These are phyloP conservation scores for Buxus sempervirens DNA, from an alignment of 164 flowering plant species.

Conservation along the genomic window DNA sequence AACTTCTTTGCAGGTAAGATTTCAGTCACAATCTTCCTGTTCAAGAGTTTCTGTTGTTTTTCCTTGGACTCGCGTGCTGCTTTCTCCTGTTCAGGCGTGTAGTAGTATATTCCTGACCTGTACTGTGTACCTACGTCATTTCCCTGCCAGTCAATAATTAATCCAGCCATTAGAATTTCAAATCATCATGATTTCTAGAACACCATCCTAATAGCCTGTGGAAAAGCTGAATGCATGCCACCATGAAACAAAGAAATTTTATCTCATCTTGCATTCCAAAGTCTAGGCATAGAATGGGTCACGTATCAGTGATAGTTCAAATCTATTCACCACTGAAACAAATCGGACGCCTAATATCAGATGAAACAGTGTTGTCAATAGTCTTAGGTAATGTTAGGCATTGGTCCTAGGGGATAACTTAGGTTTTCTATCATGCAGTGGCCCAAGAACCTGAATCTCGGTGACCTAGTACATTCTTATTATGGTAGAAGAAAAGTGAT, in stretches of 20 bases:
- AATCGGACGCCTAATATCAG: no score
- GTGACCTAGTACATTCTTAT: no score
- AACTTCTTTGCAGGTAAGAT: slow-evolving; percentile 89
- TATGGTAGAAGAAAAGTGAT: no score
- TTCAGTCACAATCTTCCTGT: slow-evolving; percentile 70
- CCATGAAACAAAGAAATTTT: not conserved
- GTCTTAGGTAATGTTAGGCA: no score
- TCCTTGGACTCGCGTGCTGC: slow-evolving; percentile 64
- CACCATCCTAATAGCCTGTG: not conserved
- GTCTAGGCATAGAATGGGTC: not conserved
- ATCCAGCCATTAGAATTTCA: slow-evolving; percentile 5
- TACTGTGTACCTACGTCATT: slow-evolving; percentile 90
- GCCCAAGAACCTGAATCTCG: no score
- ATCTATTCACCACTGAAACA: not conserved
- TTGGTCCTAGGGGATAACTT: no score
- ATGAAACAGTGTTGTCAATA: no score
- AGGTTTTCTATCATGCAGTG: no score
- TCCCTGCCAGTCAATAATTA: slow-evolving; percentile 42
- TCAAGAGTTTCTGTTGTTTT: slow-evolving; percentile 53
- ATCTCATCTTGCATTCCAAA: not conserved
- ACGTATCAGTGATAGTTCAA: not conserved
- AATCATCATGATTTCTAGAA: not conserved
- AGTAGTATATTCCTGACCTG: slow-evolving; percentile 89
- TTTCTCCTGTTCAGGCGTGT: slow-evolving; percentile 85
- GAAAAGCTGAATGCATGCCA: no score